These are phyloP conservation scores for Colletotrichum navitas DNA, from an alignment of 2,329 filamentous ascomycete genomes.

Conservation along the genomic window DNA sequence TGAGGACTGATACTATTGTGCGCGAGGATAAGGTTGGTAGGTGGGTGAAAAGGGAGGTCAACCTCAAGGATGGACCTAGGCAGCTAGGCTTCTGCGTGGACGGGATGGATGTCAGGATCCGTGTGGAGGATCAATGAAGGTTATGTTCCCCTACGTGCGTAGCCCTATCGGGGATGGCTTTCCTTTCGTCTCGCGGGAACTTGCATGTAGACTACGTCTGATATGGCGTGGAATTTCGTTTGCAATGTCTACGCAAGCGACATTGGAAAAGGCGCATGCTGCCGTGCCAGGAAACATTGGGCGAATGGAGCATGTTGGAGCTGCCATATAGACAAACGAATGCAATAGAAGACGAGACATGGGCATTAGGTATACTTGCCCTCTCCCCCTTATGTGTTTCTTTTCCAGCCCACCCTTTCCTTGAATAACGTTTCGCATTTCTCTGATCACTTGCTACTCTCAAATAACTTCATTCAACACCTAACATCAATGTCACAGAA, in stretches of 20 bases:
- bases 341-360: neutral
- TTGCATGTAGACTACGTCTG: constrained; percentile 12
- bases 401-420: neutral
- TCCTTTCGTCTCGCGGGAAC: constrained; percentile 4
- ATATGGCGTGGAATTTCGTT: constrained; percentile 1
- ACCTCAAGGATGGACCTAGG: constrained; percentile 83
- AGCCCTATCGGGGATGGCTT: neutral
- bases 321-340: constrained; percentile 3
- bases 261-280: constrained; percentile 9
- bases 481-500: constrained; percentile 7
- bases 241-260: constrained; percentile 9
- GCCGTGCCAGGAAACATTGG: constrained; percentile 20
- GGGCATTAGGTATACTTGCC: neutral
- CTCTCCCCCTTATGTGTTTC: neutral
- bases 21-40: constrained; percentile 59
- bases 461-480: neutral
- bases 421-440: too few species aligned
- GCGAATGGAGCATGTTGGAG: neutral
- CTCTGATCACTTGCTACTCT: neutral
- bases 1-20: constrained; percentile 4
- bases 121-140: constrained; percentile 69
- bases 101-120: constrained; percentile 75
- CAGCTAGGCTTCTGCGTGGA: constrained; percentile 88
- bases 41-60: constrained; percentile 83
- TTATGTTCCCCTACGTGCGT: neutral